Evolutionary conservation across 2,329 filamentous ascomycete species (phyloP), one percentile per base, ranked within the genome.

Genomic region (Phaeosphaeriaceae sp.): DNA sequence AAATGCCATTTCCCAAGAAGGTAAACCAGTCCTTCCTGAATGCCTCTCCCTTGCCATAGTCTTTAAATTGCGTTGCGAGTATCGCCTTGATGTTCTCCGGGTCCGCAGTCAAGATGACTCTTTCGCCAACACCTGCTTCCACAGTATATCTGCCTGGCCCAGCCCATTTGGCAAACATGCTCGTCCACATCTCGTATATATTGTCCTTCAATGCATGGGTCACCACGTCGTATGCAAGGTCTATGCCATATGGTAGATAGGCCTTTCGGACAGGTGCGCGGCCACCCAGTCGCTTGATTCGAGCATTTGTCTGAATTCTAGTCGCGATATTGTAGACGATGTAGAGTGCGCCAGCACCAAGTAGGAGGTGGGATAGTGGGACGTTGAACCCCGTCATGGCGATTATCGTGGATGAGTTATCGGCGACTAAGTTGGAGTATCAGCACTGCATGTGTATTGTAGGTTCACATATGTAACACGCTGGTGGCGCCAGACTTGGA

Each of bases 11-110:
- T 22, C 90, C 91, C 20, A 96, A 80, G 62, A 91, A 96, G 15
- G 88, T 86, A 56, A 86, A 83, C 89, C 90, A 96, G 51, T 93
- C 89, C 9, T 77, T 67, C 68, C 93, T 89, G 79, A 96, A 96
- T 21, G 82, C 78, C 61, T 87, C 79, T 7, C 93, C 92, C 74
- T 97, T 93, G 68, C 93, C 93, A 72, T 89, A 97, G 71, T 96
- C 91, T 42, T 80, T 79, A 72, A 97, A 97, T 72, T 97, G 92
- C 1, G 89, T 90, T 0, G 93, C 91, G n/a, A 97, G 82, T 21
- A 97, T 84, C 6, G 93, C 91, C 76, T 97, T 96, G 80, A 96
- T 90, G 73, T 97, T 97, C 70, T 96, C 92, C 0, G 91, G 90
- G 66, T 97, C 92, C 5, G 86, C 86, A 0, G 93, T 97, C 70